phyloP scores from a whole-genome alignment of 306 rosid species.

The Prunus salicina region DNA sequence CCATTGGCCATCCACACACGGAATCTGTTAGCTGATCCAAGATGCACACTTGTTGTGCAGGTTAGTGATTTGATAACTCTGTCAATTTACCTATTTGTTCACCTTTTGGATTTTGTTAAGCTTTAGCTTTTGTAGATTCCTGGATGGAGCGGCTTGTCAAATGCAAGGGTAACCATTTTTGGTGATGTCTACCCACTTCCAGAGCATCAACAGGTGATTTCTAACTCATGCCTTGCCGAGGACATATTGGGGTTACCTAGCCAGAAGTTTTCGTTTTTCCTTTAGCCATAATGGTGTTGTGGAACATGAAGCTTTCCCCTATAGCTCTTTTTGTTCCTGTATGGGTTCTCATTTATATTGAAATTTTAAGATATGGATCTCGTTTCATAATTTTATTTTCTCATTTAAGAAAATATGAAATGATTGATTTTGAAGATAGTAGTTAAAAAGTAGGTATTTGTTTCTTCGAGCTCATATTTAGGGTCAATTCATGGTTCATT shows the following conservation, averaged over 20 bases:
- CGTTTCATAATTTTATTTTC: too few species aligned
- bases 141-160: constrained; percentile 99
- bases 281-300: constrained; percentile 1
- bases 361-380: too few species aligned
- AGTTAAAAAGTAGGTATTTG: neutral
- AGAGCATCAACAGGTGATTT: constrained; percentile 79
- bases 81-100: constrained; percentile 22
- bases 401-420: neutral
- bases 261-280: constrained; percentile 9
- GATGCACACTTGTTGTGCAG: constrained; percentile 99
- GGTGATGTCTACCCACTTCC: constrained; percentile 97
- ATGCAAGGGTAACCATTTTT: constrained; percentile 98
- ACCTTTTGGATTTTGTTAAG: constrained; percentile 37
- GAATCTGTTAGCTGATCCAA: constrained; percentile 90
- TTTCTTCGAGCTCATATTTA: neutral
- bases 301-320: constrained; percentile 1
- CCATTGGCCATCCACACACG: constrained; percentile 97
- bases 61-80: constrained; percentile 40
- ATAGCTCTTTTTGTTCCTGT: too few species aligned
- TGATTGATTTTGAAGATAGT: neutral
- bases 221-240: constrained; percentile 9
- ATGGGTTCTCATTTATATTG: too few species aligned
- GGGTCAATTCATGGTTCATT: neutral
- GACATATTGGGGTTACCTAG: constrained; percentile 5
- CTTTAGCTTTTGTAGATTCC: constrained; percentile 63